A percentile compares a stretch with the other conserved stretches of the same genome.
Evolutionary conservation across 2,329 filamentous ascomycete genomes (phyloP).

Genomic region (Herpotrichia juniperi): DNA sequence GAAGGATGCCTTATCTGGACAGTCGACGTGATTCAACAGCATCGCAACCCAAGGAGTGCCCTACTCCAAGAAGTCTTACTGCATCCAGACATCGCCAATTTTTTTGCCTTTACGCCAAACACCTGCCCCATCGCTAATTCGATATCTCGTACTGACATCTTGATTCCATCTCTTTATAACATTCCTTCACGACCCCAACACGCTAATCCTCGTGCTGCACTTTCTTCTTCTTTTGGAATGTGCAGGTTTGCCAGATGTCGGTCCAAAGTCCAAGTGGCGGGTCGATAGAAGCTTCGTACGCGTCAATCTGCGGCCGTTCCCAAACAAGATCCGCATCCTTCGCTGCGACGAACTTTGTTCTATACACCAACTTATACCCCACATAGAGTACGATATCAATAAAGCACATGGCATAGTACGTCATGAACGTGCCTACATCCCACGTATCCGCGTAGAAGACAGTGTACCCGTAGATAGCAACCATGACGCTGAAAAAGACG

Average conservation of each 20-base stretch:
- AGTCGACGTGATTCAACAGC: no score
- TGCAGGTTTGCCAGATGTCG: constrained; percentile 20
- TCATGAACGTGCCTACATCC: constrained; percentile 56
- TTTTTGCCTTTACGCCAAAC: no score
- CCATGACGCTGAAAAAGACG: constrained; percentile 66
- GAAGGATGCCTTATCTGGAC: no score
- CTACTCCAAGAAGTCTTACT: no score
- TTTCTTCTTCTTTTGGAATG: constrained; percentile 8
- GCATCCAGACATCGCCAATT: no score
- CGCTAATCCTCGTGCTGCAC: background rate
- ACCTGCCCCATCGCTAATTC: no score
- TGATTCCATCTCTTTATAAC: no score
- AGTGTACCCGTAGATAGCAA: constrained; percentile 36
- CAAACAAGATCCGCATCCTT: constrained; percentile 50
- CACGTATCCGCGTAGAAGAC: constrained; percentile 54
- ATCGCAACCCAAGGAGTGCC: no score
- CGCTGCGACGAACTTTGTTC: constrained; percentile 57
- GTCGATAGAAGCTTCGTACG: constrained; percentile 30
- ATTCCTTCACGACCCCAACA: no score
- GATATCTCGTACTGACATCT: no score
- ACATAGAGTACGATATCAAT: constrained; percentile 54
- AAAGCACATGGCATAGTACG: constrained; percentile 40
- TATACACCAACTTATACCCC: constrained; percentile 69
- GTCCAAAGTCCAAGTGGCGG: constrained; percentile 33
- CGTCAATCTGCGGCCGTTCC: constrained; percentile 52